phyloP scores from a whole-genome alignment of 768 basidiomycete genomes.

The Leucocoprinus sp. region DNA sequence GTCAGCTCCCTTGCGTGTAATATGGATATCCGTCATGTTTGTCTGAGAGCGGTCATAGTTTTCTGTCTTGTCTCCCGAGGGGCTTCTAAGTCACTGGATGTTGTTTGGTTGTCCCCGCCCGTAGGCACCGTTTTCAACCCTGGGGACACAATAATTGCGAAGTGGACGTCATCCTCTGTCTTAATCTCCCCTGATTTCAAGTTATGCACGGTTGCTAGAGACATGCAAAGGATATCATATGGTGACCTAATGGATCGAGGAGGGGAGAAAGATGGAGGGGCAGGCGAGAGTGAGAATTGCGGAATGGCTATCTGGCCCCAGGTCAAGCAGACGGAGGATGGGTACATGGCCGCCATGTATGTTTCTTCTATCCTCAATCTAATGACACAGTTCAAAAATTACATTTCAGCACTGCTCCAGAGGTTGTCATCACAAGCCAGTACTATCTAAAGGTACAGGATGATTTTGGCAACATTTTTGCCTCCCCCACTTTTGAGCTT shows the following conservation, averaged over 20 bases:
- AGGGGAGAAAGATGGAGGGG: neutral
- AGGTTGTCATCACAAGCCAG: slow-evolving; percentile 11
- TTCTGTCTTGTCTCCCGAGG: neutral
- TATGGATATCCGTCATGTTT: neutral
- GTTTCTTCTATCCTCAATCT: neutral
- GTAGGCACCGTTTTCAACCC: slow-evolving; percentile 12
- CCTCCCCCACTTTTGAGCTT: slow-evolving; percentile 21
- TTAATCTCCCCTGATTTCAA: slow-evolving; percentile 14
- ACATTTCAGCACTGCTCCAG: slow-evolving; percentile 16
- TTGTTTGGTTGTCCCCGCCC: slow-evolving; percentile 11
- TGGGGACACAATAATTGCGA: slow-evolving; percentile 15
- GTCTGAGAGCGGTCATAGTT: neutral
- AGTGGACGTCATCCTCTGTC: slow-evolving; percentile 14
- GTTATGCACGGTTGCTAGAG: slow-evolving; percentile 13
- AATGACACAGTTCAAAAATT: neutral
- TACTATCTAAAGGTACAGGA: slow-evolving; percentile 19
- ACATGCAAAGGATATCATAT: neutral
- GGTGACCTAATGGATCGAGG: neutral
- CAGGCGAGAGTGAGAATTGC: slow-evolving; percentile 12
- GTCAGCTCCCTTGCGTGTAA: slow-evolving; percentile 4
- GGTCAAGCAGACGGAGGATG: slow-evolving; percentile 15
- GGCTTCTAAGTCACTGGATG: neutral
- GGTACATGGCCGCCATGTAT: slow-evolving; percentile 20
- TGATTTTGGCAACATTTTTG: slow-evolving; percentile 17
- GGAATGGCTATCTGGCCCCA: slow-evolving; percentile 18